phyloP scores from a whole-genome alignment of 371 early-diverging fungal genomes.

The Rhizomucor miehei region DNA sequence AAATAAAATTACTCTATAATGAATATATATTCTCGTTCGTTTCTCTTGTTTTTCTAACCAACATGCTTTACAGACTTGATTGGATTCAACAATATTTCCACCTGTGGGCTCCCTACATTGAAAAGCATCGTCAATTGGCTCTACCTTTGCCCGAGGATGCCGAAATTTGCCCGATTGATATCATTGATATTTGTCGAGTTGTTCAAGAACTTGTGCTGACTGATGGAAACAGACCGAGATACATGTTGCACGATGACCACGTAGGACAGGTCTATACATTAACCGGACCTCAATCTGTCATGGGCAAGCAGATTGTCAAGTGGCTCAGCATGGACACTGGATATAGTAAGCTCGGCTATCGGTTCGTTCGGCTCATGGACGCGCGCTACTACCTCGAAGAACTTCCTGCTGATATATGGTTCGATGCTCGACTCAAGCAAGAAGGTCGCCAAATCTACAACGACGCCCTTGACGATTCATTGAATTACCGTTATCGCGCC shows the following conservation, averaged over 20 bases:
- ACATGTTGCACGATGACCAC: constrained; percentile 21
- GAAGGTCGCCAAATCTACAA: constrained; percentile 25
- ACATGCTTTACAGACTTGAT: constrained; percentile 34
- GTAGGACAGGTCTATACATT: constrained; percentile 35
- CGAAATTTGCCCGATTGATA: constrained; percentile 40
- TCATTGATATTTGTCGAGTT: constrained; percentile 30
- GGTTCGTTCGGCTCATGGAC: constrained; percentile 31
- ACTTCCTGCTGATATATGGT: constrained; percentile 34
- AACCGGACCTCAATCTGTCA: constrained; percentile 34
- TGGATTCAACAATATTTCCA: constrained; percentile 43
- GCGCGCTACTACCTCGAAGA: constrained; percentile 25
- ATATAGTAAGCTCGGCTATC: constrained; percentile 18
- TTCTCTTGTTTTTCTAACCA: neutral
- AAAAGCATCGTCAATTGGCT: constrained; percentile 14
- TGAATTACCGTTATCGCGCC: constrained; percentile 18
- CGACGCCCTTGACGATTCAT: constrained; percentile 13
- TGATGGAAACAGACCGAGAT: neutral
- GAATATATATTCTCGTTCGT: too few relatives aligned
- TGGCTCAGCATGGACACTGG: constrained; percentile 24
- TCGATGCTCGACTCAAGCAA: constrained; percentile 39
- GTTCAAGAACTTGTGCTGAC: constrained; percentile 17
- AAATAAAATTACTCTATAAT: too few relatives aligned
- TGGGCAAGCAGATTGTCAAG: constrained; percentile 20
- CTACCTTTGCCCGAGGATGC: constrained; percentile 23
- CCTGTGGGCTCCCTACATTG: constrained; percentile 28